These are phyloP conservation scores for Kodamaea anthophila DNA, from an alignment of 1,139 yeast genomes.

Conservation along the genomic window DNA sequence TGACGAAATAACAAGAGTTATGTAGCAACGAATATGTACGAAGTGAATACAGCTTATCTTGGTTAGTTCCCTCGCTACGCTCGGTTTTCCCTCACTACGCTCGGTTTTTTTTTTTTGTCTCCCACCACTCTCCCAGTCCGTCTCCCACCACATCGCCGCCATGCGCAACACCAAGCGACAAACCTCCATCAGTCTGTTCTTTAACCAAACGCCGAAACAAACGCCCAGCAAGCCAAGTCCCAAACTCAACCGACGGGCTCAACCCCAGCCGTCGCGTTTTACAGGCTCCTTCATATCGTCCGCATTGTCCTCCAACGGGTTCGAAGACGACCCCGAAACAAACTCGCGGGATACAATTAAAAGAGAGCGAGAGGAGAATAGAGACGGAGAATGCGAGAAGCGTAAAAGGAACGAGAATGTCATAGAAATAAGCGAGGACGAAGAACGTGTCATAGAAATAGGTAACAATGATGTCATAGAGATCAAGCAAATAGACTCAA, in stretches of 20 bases:
- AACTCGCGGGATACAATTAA: no score
- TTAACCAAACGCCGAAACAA: slow-evolving; percentile 2
- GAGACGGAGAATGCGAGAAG: no score
- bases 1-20: no score
- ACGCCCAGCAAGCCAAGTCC: neutral
- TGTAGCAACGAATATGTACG: no score
- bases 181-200: slow-evolving; percentile 10
- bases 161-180: slow-evolving; percentile 5
- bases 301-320: slow-evolving; percentile 3
- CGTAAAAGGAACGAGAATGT: no score
- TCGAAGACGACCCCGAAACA: no score
- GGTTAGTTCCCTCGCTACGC: neutral
- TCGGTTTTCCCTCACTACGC: neutral
- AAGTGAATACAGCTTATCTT: no score
- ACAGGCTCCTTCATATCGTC: neutral
- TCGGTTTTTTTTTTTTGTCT: neutral
- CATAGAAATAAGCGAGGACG: no score
- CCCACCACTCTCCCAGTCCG: slow-evolving; percentile 1
- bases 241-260: neutral
- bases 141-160: slow-evolving; percentile 5
- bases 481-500: no score
- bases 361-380: no score
- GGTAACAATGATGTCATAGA: no score
- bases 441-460: no score
- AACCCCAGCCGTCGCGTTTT: neutral